These are phyloP conservation scores for Monosiga brevicollis DNA, from an alignment of 78 protist species.

Conservation along the genomic window DNA sequence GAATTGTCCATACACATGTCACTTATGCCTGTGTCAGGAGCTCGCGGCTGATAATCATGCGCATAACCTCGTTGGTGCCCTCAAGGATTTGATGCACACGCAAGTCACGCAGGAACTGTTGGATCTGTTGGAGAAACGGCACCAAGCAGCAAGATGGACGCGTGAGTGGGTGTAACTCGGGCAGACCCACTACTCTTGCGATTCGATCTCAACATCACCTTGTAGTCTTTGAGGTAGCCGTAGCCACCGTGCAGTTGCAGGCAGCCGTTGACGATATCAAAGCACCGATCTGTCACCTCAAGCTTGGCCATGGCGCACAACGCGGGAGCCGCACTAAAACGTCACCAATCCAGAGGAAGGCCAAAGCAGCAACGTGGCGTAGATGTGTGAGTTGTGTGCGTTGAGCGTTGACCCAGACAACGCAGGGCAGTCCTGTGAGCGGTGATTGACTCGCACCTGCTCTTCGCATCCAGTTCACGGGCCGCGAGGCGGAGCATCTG, in stretches of 20 bases:
- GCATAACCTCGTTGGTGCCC: conserved; percentile 80
- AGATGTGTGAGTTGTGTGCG: neutral
- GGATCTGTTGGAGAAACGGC: conserved; percentile 25
- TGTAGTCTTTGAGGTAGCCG: conserved; percentile 84
- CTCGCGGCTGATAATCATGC: conserved; percentile 34
- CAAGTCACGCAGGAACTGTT: conserved; percentile 76
- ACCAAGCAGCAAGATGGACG: too few relatives aligned
- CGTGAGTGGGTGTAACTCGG: too few relatives aligned
- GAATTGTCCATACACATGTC: too few relatives aligned
- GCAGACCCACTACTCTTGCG: neutral
- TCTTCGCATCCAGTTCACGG: conserved; percentile 17
- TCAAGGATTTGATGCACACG: conserved; percentile 91
- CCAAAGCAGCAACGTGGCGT: neutral
- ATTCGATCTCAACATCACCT: too few relatives aligned
- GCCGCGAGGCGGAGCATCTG: conserved; percentile 59
- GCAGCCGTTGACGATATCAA: conserved; percentile 13
- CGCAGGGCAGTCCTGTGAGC: too few relatives aligned
- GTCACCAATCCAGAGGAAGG: neutral
- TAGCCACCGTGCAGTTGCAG: conserved; percentile 87
- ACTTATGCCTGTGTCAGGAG: conserved; percentile 24
- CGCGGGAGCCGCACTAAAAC: conserved; percentile 26
- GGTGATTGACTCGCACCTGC: too few relatives aligned
- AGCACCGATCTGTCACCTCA: conserved; percentile 64
- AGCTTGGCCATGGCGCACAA: conserved; percentile 86
- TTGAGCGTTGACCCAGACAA: neutral